Evolutionary conservation across 225 moss, liverwort and hornwort genomes (phyloP), one percentile per base, ranked within the genome.

Genomic region (Pseudoscleropodium purum): DNA sequence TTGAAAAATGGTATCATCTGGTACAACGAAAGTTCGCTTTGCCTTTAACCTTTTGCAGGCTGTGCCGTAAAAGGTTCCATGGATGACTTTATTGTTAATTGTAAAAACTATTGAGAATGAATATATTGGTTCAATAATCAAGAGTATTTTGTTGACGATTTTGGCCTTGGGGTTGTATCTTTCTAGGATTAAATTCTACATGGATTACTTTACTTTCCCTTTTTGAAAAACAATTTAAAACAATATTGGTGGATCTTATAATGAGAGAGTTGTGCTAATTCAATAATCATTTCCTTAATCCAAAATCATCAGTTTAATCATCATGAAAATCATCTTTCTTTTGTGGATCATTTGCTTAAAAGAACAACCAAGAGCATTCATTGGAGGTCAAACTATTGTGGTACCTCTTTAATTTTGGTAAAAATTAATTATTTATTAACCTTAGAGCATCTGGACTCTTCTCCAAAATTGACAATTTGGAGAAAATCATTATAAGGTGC

Each of bases 151-250:
- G 19, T 20, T 51, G 33, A 51, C 2, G 7, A 49, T 31, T 51
- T 51, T 33, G 20, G 30, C 7, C 7, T 19, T 4, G 75, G 3
- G 11, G 0, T 1, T 18, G 6, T 2, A 2, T 47, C 7, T 2
- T 49, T 49, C 2, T 0, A 33, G 0, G 18, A 11, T 75, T 33
- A 30, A 45, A 30, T 45, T 75, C 4, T 33, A 2, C 5, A 5
- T 34, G 8, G 5, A 34, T 34, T 52, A 14, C 1, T 8, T 8
- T 52, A 21, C 13, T 21, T 34, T 7, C 0, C 0, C 0, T 2
- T 49, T 75, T 8, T 19, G 13, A 51, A 34, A 31, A 31, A 49
- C 31, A 31, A 76, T 76, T 8, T 21, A 2, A 21, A 13, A 75
- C 18, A 49, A 31, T 52, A 34, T 13, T 34, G 4, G 33, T 20